Conservation (phyloP, 2,329 filamentous ascomycete genomes). For the Clonostachys byssicola region DNA sequence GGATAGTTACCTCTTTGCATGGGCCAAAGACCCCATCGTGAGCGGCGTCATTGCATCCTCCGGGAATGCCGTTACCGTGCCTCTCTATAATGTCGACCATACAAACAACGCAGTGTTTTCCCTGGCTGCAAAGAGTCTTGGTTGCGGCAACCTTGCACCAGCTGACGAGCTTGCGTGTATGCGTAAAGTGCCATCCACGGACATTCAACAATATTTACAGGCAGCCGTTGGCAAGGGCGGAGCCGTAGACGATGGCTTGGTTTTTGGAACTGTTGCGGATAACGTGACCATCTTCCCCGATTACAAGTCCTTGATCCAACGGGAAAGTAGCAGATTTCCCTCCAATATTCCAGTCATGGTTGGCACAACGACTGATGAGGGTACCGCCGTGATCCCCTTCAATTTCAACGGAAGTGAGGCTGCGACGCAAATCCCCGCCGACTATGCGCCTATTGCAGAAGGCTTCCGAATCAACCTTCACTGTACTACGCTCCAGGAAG, state of each 20-base stretch:
- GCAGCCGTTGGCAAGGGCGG: no score
- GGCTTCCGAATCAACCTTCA: no score
- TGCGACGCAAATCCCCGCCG: no score
- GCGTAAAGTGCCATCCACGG: not conserved
- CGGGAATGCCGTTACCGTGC: constrained; percentile 11
- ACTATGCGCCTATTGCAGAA: no score
- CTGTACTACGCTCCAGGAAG: no score
- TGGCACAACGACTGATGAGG: not conserved
- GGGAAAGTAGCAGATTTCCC: not conserved
- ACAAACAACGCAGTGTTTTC: not conserved
- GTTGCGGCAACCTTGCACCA: not conserved
- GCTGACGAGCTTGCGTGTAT: not conserved
- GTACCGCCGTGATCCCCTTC: not conserved
- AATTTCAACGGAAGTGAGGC: no score
- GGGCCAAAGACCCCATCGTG: constrained; percentile 42
- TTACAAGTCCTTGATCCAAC: not conserved
- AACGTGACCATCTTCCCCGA: not conserved
- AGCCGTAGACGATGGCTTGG: no score
- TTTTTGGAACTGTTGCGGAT: not conserved
- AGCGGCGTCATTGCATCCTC: constrained; percentile 39
- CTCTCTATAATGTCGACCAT: not conserved
- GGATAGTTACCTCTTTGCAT: constrained; percentile 45
- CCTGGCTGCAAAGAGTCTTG: not conserved
- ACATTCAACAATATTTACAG: no score
- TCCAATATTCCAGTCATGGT: not conserved